These are phyloP conservation scores for Cyclocybe aegerita DNA, from an alignment of 768 basidiomycete genomes.

Conservation along the genomic window DNA sequence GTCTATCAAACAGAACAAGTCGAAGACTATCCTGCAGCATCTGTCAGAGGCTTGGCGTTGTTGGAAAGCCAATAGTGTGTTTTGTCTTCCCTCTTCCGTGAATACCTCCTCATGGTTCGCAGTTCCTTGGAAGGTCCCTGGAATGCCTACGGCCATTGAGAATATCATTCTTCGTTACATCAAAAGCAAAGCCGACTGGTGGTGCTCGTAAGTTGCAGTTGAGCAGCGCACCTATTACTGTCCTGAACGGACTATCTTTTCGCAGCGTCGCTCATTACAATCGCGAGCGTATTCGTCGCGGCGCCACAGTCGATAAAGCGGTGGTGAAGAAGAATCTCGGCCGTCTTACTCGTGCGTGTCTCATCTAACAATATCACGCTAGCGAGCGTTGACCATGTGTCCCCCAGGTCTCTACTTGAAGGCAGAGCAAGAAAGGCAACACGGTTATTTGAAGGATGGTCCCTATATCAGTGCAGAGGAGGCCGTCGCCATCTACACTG, in stretches of 20 bases:
- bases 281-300: slow-evolving; percentile 94
- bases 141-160: slow-evolving; percentile 99
- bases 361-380: neutral
- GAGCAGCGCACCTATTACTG: neutral
- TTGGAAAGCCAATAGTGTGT: slow-evolving; percentile 88
- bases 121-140: slow-evolving; percentile 99
- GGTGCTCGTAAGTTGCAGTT: slow-evolving; percentile 70
- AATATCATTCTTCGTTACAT: slow-evolving; percentile 99
- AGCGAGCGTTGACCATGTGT: slow-evolving; percentile 7
- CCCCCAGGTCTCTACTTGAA: slow-evolving; percentile 83
- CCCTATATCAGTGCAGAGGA: slow-evolving; percentile 99
- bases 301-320: slow-evolving; percentile 96
- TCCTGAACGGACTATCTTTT: slow-evolving; percentile 1
- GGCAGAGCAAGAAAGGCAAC: slow-evolving; percentile 98
- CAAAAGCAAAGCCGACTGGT: slow-evolving; percentile 99
- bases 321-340: slow-evolving; percentile 99
- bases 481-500: slow-evolving; percentile 97
- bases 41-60: slow-evolving; percentile 98
- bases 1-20: slow-evolving; percentile 98
- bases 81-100: neutral
- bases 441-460: slow-evolving; percentile 98
- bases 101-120: slow-evolving; percentile 3
- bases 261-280: slow-evolving; percentile 93
- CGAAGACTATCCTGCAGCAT: slow-evolving; percentile 99
- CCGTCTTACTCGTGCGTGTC: slow-evolving; percentile 81